Conservation (phyloP, 192 early-diverging fungal genomes). For the Geosiphon pyriformis region DNA sequence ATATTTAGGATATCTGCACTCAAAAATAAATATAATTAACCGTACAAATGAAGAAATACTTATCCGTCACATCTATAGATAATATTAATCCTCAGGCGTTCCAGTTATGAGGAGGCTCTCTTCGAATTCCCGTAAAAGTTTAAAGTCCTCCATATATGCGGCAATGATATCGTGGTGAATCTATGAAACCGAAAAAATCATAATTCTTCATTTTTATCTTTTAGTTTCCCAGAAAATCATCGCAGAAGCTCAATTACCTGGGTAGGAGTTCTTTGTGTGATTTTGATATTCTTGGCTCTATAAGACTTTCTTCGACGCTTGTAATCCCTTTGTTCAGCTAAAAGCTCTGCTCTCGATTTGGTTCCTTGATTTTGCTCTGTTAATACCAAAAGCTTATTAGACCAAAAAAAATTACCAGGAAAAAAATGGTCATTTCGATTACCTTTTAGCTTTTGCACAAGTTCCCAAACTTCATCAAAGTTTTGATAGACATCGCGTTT, state of each 20-base stretch:
- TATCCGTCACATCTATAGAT: no score
- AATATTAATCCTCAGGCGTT: no score
- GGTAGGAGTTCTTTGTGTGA: constrained; percentile 24
- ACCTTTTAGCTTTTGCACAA: constrained; percentile 24
- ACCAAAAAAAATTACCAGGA: background rate
- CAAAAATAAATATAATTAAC: no score
- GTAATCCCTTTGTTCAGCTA: constrained; percentile 27
- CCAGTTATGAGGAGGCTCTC: no score
- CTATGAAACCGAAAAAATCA: constrained; percentile 1
- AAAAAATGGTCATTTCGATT: background rate
- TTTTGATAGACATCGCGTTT: constrained; percentile 16
- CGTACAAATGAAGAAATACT: no score
- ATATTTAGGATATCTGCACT: no score
- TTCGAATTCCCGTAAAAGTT: constrained; percentile 23
- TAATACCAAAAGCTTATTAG: background rate
- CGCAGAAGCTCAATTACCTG: no score
- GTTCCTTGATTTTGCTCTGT: constrained; percentile 20
- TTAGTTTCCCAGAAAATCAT: no score
- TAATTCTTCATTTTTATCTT: background rate
- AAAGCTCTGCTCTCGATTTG: constrained; percentile 20
- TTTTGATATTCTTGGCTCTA: constrained; percentile 25
- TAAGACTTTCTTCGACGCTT: constrained; percentile 30
- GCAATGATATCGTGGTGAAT: constrained; percentile 21
- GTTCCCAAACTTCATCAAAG: constrained; percentile 27
- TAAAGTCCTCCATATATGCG: constrained; percentile 26